Percentiles rank a stretch among this genome's conserved stretches.
These are phyloP conservation scores for Paradendryphiella salina DNA, from an alignment of 2,329 filamentous ascomycete genomes.

Conservation along the genomic window DNA sequence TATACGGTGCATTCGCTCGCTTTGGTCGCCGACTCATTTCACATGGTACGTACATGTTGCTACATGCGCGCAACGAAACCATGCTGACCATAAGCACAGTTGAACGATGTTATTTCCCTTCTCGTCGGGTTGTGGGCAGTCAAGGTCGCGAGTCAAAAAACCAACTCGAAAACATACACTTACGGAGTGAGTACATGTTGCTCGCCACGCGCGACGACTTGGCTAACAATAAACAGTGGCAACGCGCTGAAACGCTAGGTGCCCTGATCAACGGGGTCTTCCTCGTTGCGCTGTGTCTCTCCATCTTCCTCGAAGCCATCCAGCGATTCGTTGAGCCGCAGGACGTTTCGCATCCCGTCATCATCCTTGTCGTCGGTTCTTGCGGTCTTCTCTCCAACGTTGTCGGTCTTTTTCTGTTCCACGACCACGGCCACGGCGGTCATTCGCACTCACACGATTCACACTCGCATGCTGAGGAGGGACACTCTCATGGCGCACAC, in stretches of 20 bases:
- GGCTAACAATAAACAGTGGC: conserved; percentile 65
- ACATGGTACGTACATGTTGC: conserved; percentile 70
- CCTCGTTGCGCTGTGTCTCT: conserved; percentile 91
- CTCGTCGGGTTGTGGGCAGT: conserved; percentile 95
- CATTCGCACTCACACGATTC: conserved; percentile 57
- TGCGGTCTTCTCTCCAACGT: conserved; percentile 87
- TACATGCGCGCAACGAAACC: background rate
- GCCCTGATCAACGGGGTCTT: conserved; percentile 98
- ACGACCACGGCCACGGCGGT: conserved; percentile 77
- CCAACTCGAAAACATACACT: conserved; percentile 83
- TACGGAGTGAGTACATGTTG: conserved; percentile 71
- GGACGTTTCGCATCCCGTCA: conserved; percentile 77
- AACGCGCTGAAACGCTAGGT: conserved; percentile 94
- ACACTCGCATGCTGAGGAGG: conserved; percentile 55
- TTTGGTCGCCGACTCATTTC: conserved; percentile 94
- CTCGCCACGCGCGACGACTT: background rate
- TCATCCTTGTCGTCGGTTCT: conserved; percentile 88
- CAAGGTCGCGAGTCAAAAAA: conserved; percentile 79
- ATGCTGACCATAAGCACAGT: conserved; percentile 51
- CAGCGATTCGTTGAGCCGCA: conserved; percentile 91
- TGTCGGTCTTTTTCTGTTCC: conserved; percentile 84
- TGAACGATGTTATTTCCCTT: conserved; percentile 96
- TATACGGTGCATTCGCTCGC: conserved; percentile 89
- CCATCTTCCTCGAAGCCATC: conserved; percentile 93
- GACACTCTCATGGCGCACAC: conserved; percentile 54